Conservation (phyloP, 2,329 filamentous ascomycete genomes). For the Cadophora sp. region DNA sequence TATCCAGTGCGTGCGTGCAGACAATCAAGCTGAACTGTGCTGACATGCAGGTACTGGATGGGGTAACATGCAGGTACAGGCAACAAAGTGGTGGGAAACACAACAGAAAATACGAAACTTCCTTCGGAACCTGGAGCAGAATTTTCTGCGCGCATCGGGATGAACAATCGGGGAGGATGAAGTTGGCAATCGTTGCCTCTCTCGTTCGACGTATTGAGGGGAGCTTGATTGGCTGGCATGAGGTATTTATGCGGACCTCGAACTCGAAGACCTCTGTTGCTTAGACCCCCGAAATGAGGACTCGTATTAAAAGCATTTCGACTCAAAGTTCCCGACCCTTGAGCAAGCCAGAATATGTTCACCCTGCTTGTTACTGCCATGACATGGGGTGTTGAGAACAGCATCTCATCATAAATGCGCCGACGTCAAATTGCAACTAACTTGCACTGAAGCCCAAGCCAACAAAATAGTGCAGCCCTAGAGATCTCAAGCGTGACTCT, state of each 20-base stretch:
- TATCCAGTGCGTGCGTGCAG: background rate
- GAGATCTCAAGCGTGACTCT: too few species aligned
- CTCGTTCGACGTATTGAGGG: background rate
- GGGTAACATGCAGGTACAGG: background rate
- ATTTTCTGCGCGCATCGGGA: background rate
- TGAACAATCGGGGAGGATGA: background rate
- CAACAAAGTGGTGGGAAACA: slow-evolving; percentile 1
- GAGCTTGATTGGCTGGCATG: background rate
- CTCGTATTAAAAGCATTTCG: background rate
- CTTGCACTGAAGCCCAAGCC: too few species aligned
- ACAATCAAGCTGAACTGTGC: too few species aligned
- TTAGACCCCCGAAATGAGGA: background rate
- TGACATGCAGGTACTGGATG: background rate
- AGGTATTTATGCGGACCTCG: background rate
- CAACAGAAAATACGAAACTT: background rate
- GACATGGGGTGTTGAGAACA: too few species aligned
- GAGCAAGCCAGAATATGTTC: background rate
- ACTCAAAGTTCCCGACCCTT: background rate
- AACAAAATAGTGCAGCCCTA: too few species aligned
- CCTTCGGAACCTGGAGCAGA: background rate
- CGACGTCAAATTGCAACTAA: too few species aligned
- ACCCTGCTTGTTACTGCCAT: background rate
- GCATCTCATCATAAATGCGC: too few species aligned
- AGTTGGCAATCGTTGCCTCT: background rate
- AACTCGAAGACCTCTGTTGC: too few species aligned